These are phyloP conservation scores for Linum usitatissimum DNA, from an alignment of 345 rosid species.

Conservation along the genomic window DNA sequence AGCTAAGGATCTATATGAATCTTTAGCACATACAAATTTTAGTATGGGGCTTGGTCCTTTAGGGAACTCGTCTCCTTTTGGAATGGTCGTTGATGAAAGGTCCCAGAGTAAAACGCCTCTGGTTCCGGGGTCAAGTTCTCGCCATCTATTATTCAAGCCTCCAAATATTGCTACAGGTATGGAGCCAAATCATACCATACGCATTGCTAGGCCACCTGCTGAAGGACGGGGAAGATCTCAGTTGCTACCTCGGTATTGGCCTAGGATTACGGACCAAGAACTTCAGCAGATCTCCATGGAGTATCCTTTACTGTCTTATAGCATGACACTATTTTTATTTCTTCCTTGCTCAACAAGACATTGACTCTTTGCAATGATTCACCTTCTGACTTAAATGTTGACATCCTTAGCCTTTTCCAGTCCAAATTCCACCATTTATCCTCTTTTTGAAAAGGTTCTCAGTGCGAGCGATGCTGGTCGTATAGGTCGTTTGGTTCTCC, in stretches of 20 bases:
- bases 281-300: conserved; percentile 79
- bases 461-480: conserved; percentile 98
- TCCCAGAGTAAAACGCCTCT: conserved; percentile 37
- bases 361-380: conserved; percentile 1
- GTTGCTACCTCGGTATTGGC: conserved; percentile 95
- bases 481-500: conserved; percentile 91
- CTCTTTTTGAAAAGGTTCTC: conserved; percentile 89
- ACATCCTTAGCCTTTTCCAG: conserved; percentile 44
- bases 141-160: conserved; percentile 84
- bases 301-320: conserved; percentile 42
- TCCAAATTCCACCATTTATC: conserved; percentile 63
- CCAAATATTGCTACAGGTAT: conserved; percentile 48
- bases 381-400: conserved; percentile 10
- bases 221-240: conserved; percentile 81
- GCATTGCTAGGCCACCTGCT: conserved; percentile 76
- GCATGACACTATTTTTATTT: too few relatives aligned
- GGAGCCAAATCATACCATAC: conserved; percentile 60
- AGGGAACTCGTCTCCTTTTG: conserved; percentile 38
- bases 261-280: conserved; percentile 87
- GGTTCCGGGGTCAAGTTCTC: conserved; percentile 50
- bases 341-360: background rate
- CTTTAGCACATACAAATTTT: conserved; percentile 61
- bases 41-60: conserved; percentile 62
- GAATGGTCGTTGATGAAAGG: conserved; percentile 48
- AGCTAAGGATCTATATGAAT: conserved; percentile 39